Conservation (phyloP, 257 asterid species). For the Solanum pennellii region DNA sequence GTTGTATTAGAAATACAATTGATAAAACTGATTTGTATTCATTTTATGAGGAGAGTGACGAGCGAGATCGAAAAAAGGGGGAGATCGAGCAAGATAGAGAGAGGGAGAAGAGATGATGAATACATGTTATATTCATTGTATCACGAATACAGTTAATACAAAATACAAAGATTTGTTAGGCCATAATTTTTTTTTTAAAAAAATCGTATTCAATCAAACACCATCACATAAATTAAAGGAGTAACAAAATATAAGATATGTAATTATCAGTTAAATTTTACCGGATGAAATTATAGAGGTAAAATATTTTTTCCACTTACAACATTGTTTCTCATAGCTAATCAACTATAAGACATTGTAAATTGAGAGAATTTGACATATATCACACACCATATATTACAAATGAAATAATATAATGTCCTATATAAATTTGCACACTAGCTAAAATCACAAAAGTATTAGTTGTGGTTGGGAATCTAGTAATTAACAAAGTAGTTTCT, state of each 20-base stretch:
- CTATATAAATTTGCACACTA: background rate
- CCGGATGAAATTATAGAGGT: background rate
- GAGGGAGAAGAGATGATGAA: background rate
- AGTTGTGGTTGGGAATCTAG: background rate
- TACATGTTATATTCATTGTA: too few species aligned
- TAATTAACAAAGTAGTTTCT: background rate
- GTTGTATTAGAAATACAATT: too few species aligned
- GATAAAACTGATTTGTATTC: background rate
- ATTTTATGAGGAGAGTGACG: background rate
- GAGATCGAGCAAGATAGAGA: background rate
- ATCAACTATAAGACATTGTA: background rate
- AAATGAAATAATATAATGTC: background rate
- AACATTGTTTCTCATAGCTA: background rate
- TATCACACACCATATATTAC: background rate
- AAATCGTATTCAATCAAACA: too few species aligned
- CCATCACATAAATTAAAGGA: background rate
- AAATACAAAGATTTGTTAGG: too few species aligned
- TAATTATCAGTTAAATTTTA: background rate
- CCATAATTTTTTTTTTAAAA: too few species aligned
- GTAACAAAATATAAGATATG: background rate
- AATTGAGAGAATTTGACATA: background rate
- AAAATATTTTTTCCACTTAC: background rate
- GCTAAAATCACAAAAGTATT: background rate
- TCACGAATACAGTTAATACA: too few species aligned
- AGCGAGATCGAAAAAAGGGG: too few species aligned